Evolutionary conservation across 1,284 basidiomycete species (phyloP), one percentile per base, ranked within the genome.

Genomic region (Ceratobasidium sp.): DNA sequence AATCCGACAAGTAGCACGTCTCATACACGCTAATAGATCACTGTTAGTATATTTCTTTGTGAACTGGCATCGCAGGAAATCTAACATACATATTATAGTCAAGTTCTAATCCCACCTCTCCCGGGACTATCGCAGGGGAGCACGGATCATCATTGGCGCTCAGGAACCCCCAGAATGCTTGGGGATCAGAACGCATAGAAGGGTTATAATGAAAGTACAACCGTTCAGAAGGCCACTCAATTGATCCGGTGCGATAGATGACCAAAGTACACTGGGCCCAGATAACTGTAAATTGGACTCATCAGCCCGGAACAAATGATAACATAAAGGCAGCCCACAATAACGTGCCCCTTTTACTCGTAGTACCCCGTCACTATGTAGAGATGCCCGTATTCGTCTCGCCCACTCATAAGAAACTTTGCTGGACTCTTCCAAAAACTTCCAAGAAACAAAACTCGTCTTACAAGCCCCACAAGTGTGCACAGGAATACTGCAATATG

Each of bases 131-230:
- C 33, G 33, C 1, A 20, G 60, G 4, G 20, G n/a, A 42, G 39
- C n/a, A 20, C 3, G 60, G 60, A 39, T 63, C 39, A 2, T 39
- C 5, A 39, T 33, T 42, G 1, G 60, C 42, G 20, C 60, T 63
- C 15, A 63, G 39, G n/a, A 63, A 63, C 7, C 60, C 60, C 39
- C 60, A 42, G 13, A 40, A 63, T 5, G 12, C 7, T 42, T 20
- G 60, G n/a, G 33, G 3, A 5, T 42, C 26, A 2, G 23, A 60
- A 26, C 26, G n/a, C 26, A n/a, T n/a, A n/a, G 58, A 60, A 33
- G 58, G 58, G 58, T 60, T 60, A 26, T 26, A 9, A 26, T 60
- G 58, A 33, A 60, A 60, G 58, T 60, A 60, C 12, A 60, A 15
- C 12, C 9, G 55, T n/a, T 26, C 20, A 13, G 6, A 9, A n/a